Evolutionary conservation across 164 flowering plant genomes (phyloP).

Genomic region (Sextonia rubra): DNA sequence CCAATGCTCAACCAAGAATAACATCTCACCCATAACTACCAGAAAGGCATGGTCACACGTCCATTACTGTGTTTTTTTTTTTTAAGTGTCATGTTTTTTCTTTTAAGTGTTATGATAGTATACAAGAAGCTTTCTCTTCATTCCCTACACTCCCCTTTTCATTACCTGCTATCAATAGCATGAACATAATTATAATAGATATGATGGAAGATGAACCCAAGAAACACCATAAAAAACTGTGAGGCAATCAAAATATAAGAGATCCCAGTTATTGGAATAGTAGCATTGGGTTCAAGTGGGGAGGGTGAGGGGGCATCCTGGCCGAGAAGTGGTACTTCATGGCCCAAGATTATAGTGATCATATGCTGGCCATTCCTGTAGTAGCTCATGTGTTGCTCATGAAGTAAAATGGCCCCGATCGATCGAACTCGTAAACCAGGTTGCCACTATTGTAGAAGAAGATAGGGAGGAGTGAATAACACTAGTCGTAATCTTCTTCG

Average conservation of each 20-base stretch:
- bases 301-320: background rate
- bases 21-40: too few species aligned
- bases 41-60: too few species aligned
- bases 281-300: background rate
- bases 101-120: too few species aligned
- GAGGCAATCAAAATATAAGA: background rate
- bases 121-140: too few species aligned
- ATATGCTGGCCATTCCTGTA: slow-evolving; percentile 59
- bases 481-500: slow-evolving; percentile 42
- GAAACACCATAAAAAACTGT: slow-evolving; percentile 2
- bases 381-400: slow-evolving; percentile 64
- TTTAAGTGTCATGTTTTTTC: too few species aligned
- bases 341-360: slow-evolving; percentile 47
- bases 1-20: too few species aligned
- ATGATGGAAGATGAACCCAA: slow-evolving; percentile 4
- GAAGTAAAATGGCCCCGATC: too few species aligned
- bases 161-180: too few species aligned
- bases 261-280: background rate
- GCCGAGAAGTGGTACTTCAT: background rate
- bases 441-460: slow-evolving; percentile 58
- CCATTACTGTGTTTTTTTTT: too few species aligned
- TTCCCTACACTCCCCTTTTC: too few species aligned
- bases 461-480: slow-evolving; percentile 47
- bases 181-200: too few species aligned
- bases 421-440: slow-evolving; percentile 40